A percentile compares a stretch with the other conserved stretches of the same genome.
Conservation (phyloP, 495 filamentous ascomycete species). For the Lineolata rhizophorae region DNA sequence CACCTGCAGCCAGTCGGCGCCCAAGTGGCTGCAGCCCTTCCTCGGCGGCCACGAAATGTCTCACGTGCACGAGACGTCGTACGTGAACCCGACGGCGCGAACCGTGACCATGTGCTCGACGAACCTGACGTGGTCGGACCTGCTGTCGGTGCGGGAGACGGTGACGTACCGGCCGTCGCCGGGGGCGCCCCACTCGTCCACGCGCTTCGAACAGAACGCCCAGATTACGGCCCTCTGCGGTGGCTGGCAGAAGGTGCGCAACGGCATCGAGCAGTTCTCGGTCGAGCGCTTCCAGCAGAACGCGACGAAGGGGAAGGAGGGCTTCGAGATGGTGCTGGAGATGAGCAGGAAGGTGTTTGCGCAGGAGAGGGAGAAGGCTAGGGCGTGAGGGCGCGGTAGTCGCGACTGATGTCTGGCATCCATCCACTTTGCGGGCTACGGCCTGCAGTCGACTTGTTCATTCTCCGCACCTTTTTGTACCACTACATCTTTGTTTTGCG, state of each 20-base stretch:
- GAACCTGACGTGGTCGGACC: constrained; percentile 76
- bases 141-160: constrained; percentile 75
- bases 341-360: constrained; percentile 86
- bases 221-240: constrained; percentile 85
- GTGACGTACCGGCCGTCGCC: constrained; percentile 51
- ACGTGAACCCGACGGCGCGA: constrained; percentile 61
- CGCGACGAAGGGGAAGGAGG: constrained; percentile 66
- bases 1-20: constrained; percentile 74
- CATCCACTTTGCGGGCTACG: no score
- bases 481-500: no score
- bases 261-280: constrained; percentile 76
- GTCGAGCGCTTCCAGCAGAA: constrained; percentile 82
- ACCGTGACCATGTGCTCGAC: constrained; percentile 85
- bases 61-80: constrained; percentile 83
- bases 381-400: no score
- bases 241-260: constrained; percentile 88
- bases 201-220: constrained; percentile 68
- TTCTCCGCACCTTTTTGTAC: no score
- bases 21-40: constrained; percentile 63
- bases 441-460: no score
- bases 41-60: constrained; percentile 57
- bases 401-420: no score
- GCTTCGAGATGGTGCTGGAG: constrained; percentile 81
- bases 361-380: constrained; percentile 60
- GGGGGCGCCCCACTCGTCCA: constrained; percentile 32